Evolutionary conservation across 1,284 basidiomycete species (phyloP).

Genomic region (Rhodotorula glutinis): DNA sequence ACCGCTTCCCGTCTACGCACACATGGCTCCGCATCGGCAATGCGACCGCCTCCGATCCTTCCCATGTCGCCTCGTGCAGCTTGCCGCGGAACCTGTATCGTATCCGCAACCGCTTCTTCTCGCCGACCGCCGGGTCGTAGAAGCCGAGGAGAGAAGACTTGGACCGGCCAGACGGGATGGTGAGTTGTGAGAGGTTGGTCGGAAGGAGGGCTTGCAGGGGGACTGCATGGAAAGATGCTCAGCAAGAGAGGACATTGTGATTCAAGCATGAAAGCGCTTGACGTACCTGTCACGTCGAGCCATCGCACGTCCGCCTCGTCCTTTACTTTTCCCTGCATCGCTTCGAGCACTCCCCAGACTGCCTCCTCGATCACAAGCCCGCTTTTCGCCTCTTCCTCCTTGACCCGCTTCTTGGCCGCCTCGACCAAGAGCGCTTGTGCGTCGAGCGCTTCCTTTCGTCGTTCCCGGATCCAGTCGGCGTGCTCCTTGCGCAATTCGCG

Average conservation of each 20-base stretch:
- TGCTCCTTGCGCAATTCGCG: constrained; percentile 59
- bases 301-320: constrained; percentile 18
- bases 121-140: constrained; percentile 56
- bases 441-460: constrained; percentile 59
- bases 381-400: constrained; percentile 48
- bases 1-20: background rate
- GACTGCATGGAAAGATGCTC: constrained; percentile 56
- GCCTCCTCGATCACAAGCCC: constrained; percentile 70
- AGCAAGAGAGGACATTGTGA: constrained; percentile 43
- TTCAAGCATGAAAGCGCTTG: background rate
- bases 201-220: constrained; percentile 74
- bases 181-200: constrained; percentile 63
- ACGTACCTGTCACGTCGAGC: constrained; percentile 35
- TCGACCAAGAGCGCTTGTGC: constrained; percentile 53
- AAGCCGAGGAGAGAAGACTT: constrained; percentile 50
- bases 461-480: constrained; percentile 60
- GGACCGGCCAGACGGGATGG: constrained; percentile 67
- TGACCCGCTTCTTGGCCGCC: constrained; percentile 49
- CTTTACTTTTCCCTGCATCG: constrained; percentile 14
- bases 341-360: constrained; percentile 56
- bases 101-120: constrained; percentile 64
- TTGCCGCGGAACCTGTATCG: constrained; percentile 72
- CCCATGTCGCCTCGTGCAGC: constrained; percentile 70
- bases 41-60: constrained; percentile 66
- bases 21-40: constrained; percentile 61